Evolutionary conservation across 2,329 filamentous ascomycete genomes (phyloP), one percentile per base, ranked within the genome.

Genomic region (Paecilomyces dactylethromorphus): DNA sequence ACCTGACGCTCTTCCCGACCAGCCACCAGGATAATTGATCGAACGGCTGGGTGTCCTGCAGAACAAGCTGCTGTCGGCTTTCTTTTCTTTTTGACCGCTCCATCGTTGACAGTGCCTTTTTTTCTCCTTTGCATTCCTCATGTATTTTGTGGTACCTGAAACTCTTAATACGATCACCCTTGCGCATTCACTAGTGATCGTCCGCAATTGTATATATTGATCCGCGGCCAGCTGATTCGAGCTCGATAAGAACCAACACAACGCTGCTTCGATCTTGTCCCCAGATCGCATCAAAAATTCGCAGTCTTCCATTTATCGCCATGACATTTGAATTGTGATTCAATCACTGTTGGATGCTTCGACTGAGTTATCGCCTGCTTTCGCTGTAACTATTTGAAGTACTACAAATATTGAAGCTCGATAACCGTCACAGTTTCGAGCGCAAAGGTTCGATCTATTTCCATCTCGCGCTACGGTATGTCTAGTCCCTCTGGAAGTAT

Each of bases 1-100:
- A 52, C 50, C 10, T 29, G 26, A 26, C 24, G 24, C 24, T 33
- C 32, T 33, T 33, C 58, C 55, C 62, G 54, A 56, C 55, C 64
- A 65, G 64, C 64, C 64, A 65, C 64, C 62, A 54, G 57, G 57
- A 50, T 50, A 56, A 45, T 18, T 45, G 39, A 18, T 56, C 60
- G 57, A 60, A 59, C 57, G 55, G 58, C 59, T 50, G 18, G n/a
- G n/a, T n/a, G 18, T 24, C 21, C 50, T 52, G 22, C 50, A 24
- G 50, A 24, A 52, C 21, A 52, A 26, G 50, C 50, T 52, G 49
- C 49, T 52, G 49, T 52, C 12, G 49, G 49, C 8, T 52, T 52
- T 26, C 18, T 51, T 18, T 52, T 15, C 13, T 11, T 45, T 45
- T 45, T 18, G 39, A 45, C 39, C 39, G 39, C 39, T 45, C 39